Base-by-base conservation (phyloP, 2,329 filamentous ascomycete species). In the Rugonectria rugulosa region DNA sequence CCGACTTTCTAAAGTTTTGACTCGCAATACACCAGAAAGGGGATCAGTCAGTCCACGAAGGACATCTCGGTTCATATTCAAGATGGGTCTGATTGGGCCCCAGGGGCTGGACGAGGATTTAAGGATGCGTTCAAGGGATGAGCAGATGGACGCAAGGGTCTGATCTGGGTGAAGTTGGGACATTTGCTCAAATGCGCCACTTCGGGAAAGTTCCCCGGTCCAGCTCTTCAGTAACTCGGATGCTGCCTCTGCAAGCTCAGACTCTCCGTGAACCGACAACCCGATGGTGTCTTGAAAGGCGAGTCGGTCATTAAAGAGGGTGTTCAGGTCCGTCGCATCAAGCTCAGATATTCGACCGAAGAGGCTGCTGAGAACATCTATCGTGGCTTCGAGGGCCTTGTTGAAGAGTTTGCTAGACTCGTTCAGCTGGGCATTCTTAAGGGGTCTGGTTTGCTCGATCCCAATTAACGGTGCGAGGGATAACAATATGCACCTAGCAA, bases 191-290 rank as follows among this genome's bases (percentile, higher is more conserved):
- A 75, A 67, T 3, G 74, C 73, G 10, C 67, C 63, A 26, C 69
- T 71, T 34, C 83, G 80, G 17, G 75, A 77, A 27, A 78, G 70
- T 71, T 96, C 86, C 8, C 84, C 84, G 29, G 91, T 95, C 65
- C 94, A 85, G 29, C 86, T 86, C 73, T 97, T 97, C 61, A 98
- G 83, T 23, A 98, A 78, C 62, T 92, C 89, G 6, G 93, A 84
- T 1, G 90, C 88, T 14, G 91, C 89, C 69, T 93, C 88, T 58
- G 91, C 92, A 27, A 95, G 88, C 54, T 87, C 83, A 52, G 89
- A 80, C 63, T 96, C 88, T 14, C 91, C 90, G 37, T 92, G 92
- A 52, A 97, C 87, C 6, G 97, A 84, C 15, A 91, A 83, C 5
- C 89, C 88, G 40, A 97, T 86, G 36, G 97, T 81, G 31, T 90